Evolutionary conservation across 2,329 filamentous ascomycete genomes (phyloP), one percentile per base, ranked within the genome.

Genomic region (Alternaria sp.): DNA sequence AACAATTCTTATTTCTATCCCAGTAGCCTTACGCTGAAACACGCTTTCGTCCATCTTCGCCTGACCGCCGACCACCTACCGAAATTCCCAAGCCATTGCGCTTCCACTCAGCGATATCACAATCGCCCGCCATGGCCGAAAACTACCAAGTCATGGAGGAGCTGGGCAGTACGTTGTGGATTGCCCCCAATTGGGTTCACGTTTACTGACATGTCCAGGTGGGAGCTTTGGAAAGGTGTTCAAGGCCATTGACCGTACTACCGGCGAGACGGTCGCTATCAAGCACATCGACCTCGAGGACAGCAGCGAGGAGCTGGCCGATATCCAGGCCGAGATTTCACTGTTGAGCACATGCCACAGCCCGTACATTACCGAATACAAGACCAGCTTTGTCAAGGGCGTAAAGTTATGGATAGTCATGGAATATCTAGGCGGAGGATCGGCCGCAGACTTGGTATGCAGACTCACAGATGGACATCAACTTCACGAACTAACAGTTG

Each of bases 351-450:
- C 95, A 54, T 99, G 95, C 82, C 91, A 91, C 68, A 97, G 94
- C 77, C 91, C 91, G 48, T 96, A 91, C 79, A 93, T 99, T 69
- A 98, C 95, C 16, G 92, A 96, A 77, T 99, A 99, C 85, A 96
- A 94, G 78, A 91, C 92, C 22, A 97, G 94, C 75, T 99, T 98
- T 78, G 86, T 98, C n/a, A 89, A 92, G 69, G 95, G 95, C 26
- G 91, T 94, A 77, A 99, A 98, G 81, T 83, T 99, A 83, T 99
- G 95, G 95, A 99, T 99, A 75, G 93, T 98, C 59, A 99, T 99
- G 95, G 95, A 99, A 80, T 99, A 91, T 75, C 83, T 99, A 11
- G 95, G 95, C 6, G 95, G 95, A 65, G 95, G 95, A 41, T 98
- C 95, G 18, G 97, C 95, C 77, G 85, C 97, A 66, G 95, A 99